Evolutionary conservation across 2,329 filamentous ascomycete species (phyloP), one percentile per base, ranked within the genome.

Genomic region (Clarireedia hainanense): DNA sequence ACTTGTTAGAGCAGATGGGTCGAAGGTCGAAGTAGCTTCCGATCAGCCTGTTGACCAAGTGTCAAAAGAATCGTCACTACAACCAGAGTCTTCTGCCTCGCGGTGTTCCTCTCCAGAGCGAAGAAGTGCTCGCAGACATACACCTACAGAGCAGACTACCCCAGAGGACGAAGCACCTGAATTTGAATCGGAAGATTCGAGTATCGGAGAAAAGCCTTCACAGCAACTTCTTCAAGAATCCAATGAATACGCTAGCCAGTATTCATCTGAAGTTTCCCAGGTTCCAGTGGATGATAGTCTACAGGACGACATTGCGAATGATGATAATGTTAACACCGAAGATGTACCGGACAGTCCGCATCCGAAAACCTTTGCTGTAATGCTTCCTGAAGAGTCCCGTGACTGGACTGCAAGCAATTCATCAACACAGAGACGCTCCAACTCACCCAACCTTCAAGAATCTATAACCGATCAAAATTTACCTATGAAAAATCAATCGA

Each of bases 1-100:
- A 51, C 61, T 67, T 40, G 64, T 68, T 36, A 62, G 63, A 27
- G 61, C 64, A 39, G 63, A 67, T 57, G 66, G 65, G 2, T 42
- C 46, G n/a, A 61, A 57, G 36, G 64, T 66, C 27, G 63, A 64
- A 30, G 12, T 50, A n/a, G 40, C 52, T 12, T 40, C 52, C 26
- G 34, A 59, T 47, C 6, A 39, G 14, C 15, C 49, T 6, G 23
- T 36, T 17, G 26, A 46, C 45, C 34, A 55, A 42, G 27, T 17
- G 9, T 50, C 46, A 43, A 48, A 50, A 26, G 52, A 52, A 24
- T 5, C 47, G 36, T 24, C 39, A 5, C n/a, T 7, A 9, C 53
- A 45, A 10, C 23, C 53, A 46, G 40, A 52, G 42, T 39, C 14
- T 6, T 23, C 48, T 10, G 4, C 45, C n/a, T 14, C n/a, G 7